Evolutionary conservation across 2,329 filamentous ascomycete genomes (phyloP).

Genomic region (Phaeosphaeria sp.): DNA sequence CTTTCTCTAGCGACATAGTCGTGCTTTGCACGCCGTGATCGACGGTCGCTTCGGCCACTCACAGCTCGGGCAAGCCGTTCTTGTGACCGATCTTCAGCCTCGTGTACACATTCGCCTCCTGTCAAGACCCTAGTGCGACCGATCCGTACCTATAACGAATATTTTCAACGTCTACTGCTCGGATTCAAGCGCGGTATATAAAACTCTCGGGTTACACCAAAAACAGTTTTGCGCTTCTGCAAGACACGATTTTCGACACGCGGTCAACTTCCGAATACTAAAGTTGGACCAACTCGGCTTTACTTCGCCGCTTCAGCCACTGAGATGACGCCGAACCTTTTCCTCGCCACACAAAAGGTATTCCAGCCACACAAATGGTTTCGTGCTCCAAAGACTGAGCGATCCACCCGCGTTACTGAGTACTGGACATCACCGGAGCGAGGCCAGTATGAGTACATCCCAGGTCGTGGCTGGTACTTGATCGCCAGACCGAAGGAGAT

Average conservation of each 20-base stretch:
- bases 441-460: constrained; percentile 59
- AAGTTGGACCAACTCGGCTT: not conserved
- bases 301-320: not conserved
- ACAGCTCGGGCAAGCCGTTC: constrained; percentile 12
- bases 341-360: constrained; percentile 56
- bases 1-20: constrained; percentile 28
- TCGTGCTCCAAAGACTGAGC: constrained; percentile 47
- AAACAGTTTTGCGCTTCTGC: not conserved
- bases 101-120: constrained; percentile 17
- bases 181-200: not conserved
- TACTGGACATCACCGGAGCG: constrained; percentile 57
- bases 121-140: not conserved
- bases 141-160: not conserved
- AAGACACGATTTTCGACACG: not conserved
- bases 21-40: constrained; percentile 39
- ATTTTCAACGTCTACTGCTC: not conserved
- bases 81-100: constrained; percentile 16
- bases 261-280: not conserved
- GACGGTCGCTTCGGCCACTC: constrained; percentile 28
- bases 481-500: constrained; percentile 49
- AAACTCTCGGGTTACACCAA: not conserved
- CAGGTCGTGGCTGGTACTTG: constrained; percentile 59
- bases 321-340: constrained; percentile 59
- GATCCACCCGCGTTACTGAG: constrained; percentile 52
- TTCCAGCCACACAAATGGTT: constrained; percentile 61